Percentiles rank a stretch among this genome's conserved stretches.
These are phyloP conservation scores for Grigorovia transvaalensis DNA, from an alignment of 805 yeast species.

Conservation along the genomic window DNA sequence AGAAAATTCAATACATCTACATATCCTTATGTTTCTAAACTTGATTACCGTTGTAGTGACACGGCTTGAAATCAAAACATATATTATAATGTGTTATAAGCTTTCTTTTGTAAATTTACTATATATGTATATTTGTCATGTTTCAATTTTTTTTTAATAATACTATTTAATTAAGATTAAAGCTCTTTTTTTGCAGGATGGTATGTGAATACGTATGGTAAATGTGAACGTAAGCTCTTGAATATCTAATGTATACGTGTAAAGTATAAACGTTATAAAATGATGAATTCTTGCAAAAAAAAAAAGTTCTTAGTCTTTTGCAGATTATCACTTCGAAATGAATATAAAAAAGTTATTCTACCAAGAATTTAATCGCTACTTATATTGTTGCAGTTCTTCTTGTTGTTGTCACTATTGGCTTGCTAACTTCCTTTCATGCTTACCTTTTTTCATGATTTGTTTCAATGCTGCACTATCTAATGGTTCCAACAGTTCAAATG, in stretches of 20 bases:
- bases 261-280: too few species aligned
- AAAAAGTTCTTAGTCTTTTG: too few species aligned
- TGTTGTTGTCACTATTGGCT: slow-evolving; percentile 24
- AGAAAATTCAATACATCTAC: too few species aligned
- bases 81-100: too few species aligned
- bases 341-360: neutral
- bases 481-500: slow-evolving; percentile 89
- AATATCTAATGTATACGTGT: too few species aligned
- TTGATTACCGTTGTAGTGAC: too few species aligned
- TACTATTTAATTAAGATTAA: neutral
- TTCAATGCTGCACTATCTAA: slow-evolving; percentile 86
- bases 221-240: too few species aligned
- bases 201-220: too few species aligned
- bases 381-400: neutral
- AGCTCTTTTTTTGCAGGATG: neutral
- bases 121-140: slow-evolving; percentile 1
- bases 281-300: too few species aligned
- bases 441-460: slow-evolving; percentile 90
- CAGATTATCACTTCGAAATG: neutral
- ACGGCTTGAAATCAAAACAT: too few species aligned
- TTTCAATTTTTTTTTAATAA: neutral
- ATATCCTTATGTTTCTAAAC: too few species aligned
- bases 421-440: slow-evolving; percentile 70
- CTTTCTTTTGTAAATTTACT: neutral
- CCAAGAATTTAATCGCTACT: too few species aligned